Conservation (phyloP, 208 protist species). For the Blastocrithidia nonstop region DNA sequence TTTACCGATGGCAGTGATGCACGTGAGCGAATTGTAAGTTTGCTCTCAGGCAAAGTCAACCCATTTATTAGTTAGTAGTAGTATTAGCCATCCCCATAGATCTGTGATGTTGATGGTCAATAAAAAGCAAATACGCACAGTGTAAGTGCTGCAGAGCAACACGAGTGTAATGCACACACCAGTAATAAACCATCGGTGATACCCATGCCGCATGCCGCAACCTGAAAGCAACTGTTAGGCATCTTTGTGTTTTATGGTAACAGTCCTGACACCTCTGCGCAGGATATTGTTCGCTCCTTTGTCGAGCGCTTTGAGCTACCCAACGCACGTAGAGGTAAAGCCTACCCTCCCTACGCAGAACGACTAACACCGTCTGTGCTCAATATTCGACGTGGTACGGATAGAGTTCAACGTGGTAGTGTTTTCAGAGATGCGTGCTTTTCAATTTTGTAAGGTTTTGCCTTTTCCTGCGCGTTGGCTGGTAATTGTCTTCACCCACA, state of each 20-base stretch:
- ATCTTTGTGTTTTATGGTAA: constrained; percentile 81
- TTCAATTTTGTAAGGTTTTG: constrained; percentile 61
- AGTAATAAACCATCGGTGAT: constrained; percentile 6
- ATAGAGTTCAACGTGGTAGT: constrained; percentile 41
- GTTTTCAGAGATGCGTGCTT: constrained; percentile 60
- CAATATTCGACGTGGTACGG: constrained; percentile 23
- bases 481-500: constrained; percentile 60
- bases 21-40: constrained; percentile 52
- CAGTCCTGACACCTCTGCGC: constrained; percentile 51
- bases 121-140: neutral
- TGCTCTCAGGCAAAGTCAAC: constrained; percentile 72
- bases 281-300: constrained; percentile 58
- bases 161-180: constrained; percentile 1
- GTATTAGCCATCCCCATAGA: constrained; percentile 29
- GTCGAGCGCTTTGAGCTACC: constrained; percentile 41
- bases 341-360: constrained; percentile 70
- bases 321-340: constrained; percentile 20
- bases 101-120: neutral
- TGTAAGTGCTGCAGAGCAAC: neutral
- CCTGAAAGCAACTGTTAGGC: constrained; percentile 83
- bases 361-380: constrained; percentile 15
- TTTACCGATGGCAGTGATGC: constrained; percentile 12
- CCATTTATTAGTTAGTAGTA: constrained; percentile 52
- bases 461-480: constrained; percentile 21
- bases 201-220: constrained; percentile 28